These are phyloP conservation scores for Exophiala aquamarina DNA, from an alignment of 2,329 filamentous ascomycete species.

Conservation along the genomic window DNA sequence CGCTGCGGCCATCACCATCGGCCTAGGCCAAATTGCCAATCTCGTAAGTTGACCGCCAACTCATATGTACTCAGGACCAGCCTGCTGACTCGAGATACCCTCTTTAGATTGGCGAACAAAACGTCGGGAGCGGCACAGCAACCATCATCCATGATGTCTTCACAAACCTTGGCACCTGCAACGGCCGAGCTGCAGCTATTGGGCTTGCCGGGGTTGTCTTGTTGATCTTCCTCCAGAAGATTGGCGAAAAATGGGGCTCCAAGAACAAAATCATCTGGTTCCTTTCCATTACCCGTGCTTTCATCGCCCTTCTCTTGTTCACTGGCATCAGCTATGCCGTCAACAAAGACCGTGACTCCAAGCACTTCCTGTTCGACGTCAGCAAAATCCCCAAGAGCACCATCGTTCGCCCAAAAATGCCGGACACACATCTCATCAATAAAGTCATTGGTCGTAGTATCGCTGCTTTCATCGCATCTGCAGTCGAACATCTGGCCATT, in stretches of 20 bases:
- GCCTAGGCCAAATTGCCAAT: slow-evolving; percentile 63
- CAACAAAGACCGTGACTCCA: slow-evolving; percentile 49
- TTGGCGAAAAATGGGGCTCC: slow-evolving; percentile 60
- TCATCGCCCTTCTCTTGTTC: slow-evolving; percentile 61
- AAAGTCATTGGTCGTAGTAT: slow-evolving; percentile 57
- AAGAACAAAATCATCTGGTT: slow-evolving; percentile 60
- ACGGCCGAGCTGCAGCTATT: slow-evolving; percentile 59
- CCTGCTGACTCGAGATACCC: no score
- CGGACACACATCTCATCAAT: slow-evolving; percentile 48
- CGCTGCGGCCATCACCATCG: slow-evolving; percentile 65
- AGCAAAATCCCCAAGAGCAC: slow-evolving; percentile 58
- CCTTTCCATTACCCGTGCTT: slow-evolving; percentile 60
- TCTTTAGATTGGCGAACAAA: slow-evolving; percentile 50
- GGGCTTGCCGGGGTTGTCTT: slow-evolving; percentile 59
- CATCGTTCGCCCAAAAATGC: slow-evolving; percentile 52
- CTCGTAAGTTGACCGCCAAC: slow-evolving; percentile 40
- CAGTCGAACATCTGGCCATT: slow-evolving; percentile 65
- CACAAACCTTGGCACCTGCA: slow-evolving; percentile 55
- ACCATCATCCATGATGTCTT: slow-evolving; percentile 61
- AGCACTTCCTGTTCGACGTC: slow-evolving; percentile 57
- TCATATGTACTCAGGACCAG: no score
- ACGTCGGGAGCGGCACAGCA: slow-evolving; percentile 54
- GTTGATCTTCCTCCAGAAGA: slow-evolving; percentile 56
- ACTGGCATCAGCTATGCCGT: slow-evolving; percentile 64
- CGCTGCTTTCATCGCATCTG: slow-evolving; percentile 61